Evolutionary conservation across 1,284 basidiomycete species (phyloP).

Genomic region (Sutorius eximius): DNA sequence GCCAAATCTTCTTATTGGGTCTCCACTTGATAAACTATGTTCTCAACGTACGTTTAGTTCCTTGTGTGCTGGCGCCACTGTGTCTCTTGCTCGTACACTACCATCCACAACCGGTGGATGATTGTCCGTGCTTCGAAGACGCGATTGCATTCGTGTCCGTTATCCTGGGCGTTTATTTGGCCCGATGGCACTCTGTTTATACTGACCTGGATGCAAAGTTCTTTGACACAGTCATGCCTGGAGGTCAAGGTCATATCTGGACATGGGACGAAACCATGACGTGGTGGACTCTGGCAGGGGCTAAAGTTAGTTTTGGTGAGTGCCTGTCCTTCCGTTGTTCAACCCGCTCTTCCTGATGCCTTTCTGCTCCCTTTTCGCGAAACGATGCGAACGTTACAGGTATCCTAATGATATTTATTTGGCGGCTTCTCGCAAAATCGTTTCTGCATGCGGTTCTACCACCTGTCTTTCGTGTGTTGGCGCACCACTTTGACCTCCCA

Average conservation of each 20-base stretch:
- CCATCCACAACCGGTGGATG: conserved; percentile 92
- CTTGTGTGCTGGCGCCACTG: conserved; percentile 63
- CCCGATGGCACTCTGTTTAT: conserved; percentile 56
- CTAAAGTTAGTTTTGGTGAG: conserved; percentile 64
- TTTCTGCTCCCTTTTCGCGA: neutral
- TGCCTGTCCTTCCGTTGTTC: neutral
- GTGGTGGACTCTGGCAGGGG: conserved; percentile 57
- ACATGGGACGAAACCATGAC: conserved; percentile 47
- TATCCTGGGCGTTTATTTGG: conserved; percentile 73
- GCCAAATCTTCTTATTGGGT: neutral
- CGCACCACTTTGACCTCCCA: conserved; percentile 64
- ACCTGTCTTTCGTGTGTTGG: conserved; percentile 74
- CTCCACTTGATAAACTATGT: neutral
- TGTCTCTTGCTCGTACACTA: conserved; percentile 78
- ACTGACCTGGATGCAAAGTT: conserved; percentile 38
- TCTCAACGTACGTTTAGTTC: conserved; percentile 47
- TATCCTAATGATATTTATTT: conserved; percentile 73
- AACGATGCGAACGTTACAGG: conserved; percentile 29
- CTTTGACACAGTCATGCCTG: conserved; percentile 54
- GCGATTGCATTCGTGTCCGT: conserved; percentile 92
- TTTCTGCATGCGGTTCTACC: conserved; percentile 74
- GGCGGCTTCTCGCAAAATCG: conserved; percentile 84
- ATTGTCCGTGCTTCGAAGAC: conserved; percentile 98
- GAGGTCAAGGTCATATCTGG: conserved; percentile 46
- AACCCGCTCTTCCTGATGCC: neutral